Percentiles rank a stretch among this genome's conserved stretches.
These are phyloP conservation scores for Leptomonas pyrrhocoris DNA, from an alignment of 208 protist species.

Conservation along the genomic window DNA sequence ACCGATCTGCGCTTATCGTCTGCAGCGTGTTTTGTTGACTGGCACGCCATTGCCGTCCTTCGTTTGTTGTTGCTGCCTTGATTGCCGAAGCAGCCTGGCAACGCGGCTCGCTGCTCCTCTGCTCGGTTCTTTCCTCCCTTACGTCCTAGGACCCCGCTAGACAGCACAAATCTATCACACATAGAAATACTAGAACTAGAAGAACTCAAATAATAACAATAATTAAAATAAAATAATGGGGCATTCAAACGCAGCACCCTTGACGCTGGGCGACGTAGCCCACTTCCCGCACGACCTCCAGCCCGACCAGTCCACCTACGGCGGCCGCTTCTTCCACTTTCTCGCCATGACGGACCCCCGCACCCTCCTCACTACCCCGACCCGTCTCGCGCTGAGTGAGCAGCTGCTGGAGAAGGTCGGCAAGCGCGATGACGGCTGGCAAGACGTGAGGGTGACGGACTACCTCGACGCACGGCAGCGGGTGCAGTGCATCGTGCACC, in stretches of 20 bases:
- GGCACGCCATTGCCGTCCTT: no score
- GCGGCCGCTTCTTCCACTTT: conserved; percentile 43
- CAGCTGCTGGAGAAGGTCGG: conserved; percentile 39
- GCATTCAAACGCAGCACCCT: neutral
- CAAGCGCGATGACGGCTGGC: conserved; percentile 31
- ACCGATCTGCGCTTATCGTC: no score
- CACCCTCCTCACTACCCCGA: conserved; percentile 47
- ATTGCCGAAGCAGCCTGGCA: no score
- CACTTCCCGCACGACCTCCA: conserved; percentile 51
- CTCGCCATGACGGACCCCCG: conserved; percentile 57
- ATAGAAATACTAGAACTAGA: no score
- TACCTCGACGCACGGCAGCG: conserved; percentile 51
- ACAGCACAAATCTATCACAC: no score
- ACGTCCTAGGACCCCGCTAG: no score
- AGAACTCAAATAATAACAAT: no score
- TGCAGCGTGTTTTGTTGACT: no score
- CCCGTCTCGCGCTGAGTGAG: conserved; percentile 33
- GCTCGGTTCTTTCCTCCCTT: no score
- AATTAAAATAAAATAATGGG: no score
- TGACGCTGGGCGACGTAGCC: conserved; percentile 39
- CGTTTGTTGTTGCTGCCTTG: no score
- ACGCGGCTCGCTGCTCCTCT: no score
- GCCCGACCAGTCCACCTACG: conserved; percentile 44
- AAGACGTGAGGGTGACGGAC: conserved; percentile 31
- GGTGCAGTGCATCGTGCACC: conserved; percentile 74